Percentiles rank a stretch among this genome's conserved stretches.
Evolutionary conservation across 208 protist genomes (phyloP).

Genomic region (Trypanosoma grayi): DNA sequence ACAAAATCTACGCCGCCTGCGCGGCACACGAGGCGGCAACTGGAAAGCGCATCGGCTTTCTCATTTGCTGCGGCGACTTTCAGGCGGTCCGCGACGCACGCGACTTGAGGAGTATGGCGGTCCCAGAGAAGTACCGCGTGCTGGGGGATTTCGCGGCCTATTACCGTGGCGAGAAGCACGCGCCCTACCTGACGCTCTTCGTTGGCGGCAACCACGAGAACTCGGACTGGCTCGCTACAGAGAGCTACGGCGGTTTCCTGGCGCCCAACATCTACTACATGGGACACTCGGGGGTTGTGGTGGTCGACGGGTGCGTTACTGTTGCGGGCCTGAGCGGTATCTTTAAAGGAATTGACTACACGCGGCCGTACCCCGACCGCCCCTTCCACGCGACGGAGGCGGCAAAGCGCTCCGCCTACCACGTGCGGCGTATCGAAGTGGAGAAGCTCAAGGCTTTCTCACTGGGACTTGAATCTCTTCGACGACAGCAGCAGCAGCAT

Average conservation of each 20-base stretch:
- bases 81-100: slow-evolving; percentile 91
- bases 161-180: slow-evolving; percentile 76
- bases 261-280: slow-evolving; percentile 99
- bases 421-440: slow-evolving; percentile 84
- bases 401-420: slow-evolving; percentile 79
- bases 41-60: slow-evolving; percentile 92
- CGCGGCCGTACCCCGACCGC: slow-evolving; percentile 50
- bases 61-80: slow-evolving; percentile 99
- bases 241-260: slow-evolving; percentile 96
- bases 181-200: slow-evolving; percentile 98
- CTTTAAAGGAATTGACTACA: slow-evolving; percentile 85
- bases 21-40: slow-evolving; percentile 68
- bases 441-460: slow-evolving; percentile 70
- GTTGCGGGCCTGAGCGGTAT: slow-evolving; percentile 87
- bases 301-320: slow-evolving; percentile 69
- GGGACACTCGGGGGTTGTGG: slow-evolving; percentile 92
- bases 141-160: slow-evolving; percentile 97
- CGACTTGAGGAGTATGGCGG: slow-evolving; percentile 94
- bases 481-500: neutral
- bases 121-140: slow-evolving; percentile 93
- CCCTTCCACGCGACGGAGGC: slow-evolving; percentile 62
- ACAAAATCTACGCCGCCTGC: slow-evolving; percentile 94
- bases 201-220: slow-evolving; percentile 99
- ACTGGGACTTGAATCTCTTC: slow-evolving; percentile 19
- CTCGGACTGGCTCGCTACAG: slow-evolving; percentile 92